These are phyloP conservation scores for Massariosphaeria phaeospora DNA, from an alignment of 495 filamentous ascomycete genomes.

Conservation along the genomic window DNA sequence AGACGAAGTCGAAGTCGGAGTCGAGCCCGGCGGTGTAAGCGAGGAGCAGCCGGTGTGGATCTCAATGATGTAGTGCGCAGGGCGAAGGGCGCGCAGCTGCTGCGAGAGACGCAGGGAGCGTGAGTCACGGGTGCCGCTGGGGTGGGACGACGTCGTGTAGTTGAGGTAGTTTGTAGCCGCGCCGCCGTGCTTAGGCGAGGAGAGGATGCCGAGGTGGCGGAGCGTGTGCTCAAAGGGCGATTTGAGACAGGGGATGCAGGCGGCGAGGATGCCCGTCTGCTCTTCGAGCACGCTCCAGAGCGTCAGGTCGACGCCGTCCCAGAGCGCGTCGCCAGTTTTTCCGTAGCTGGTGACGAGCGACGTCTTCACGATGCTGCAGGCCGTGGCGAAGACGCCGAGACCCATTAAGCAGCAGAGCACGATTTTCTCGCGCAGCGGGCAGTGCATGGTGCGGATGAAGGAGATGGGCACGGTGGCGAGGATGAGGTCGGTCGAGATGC, in stretches of 20 bases:
- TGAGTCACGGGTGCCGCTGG: not conserved
- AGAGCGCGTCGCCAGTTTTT: conserved; percentile 28
- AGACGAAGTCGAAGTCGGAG: not conserved
- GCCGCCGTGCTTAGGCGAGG: not conserved
- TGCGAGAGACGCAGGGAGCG: too few species aligned
- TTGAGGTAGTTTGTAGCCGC: not conserved
- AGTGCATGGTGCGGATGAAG: conserved; percentile 36
- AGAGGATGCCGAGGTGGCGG: conserved; percentile 5
- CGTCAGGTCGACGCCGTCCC: conserved; percentile 32
- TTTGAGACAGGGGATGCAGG: conserved; percentile 36
- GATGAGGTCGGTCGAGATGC: conserved; percentile 36
- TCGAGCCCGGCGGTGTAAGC: not conserved
- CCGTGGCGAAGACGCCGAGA: conserved; percentile 36
- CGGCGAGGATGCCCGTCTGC: conserved; percentile 36
- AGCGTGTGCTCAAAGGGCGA: conserved; percentile 34
- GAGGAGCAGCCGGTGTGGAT: too few species aligned
- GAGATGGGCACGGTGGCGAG: conserved; percentile 37
- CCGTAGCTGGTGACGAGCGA: conserved; percentile 32
- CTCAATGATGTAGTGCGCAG: not conserved
- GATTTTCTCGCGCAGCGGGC: conserved; percentile 37
- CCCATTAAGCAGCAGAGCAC: conserved; percentile 37
- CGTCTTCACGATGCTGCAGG: conserved; percentile 35
- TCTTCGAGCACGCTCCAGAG: conserved; percentile 36
- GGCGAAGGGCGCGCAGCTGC: not conserved
- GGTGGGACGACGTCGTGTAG: not conserved